A percentile compares a stretch with the other conserved stretches of the same genome.
These are phyloP conservation scores for Rutidosis leptorrhynchoides DNA, from an alignment of 129 eudicot species.

Conservation along the genomic window DNA sequence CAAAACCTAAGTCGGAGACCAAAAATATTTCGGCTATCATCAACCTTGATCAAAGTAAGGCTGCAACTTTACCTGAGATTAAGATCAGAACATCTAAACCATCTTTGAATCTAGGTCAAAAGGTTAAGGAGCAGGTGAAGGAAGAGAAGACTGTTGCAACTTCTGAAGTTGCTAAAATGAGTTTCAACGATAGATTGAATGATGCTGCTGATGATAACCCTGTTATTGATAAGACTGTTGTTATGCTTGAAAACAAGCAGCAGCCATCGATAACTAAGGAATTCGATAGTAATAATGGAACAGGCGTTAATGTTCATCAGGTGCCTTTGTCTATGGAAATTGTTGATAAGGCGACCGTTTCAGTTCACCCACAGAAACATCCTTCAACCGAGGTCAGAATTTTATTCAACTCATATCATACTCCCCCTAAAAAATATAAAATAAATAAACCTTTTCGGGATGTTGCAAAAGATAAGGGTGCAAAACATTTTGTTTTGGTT, in stretches of 20 bases:
- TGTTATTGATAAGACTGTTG: conserved; percentile 73
- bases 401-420: neutral
- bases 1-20: conserved; percentile 51
- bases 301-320: conserved; percentile 33
- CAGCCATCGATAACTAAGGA: conserved; percentile 39
- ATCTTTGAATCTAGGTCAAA: conserved; percentile 35
- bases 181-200: conserved; percentile 19
- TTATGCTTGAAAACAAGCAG: conserved; percentile 70
- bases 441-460: conserved; percentile 4
- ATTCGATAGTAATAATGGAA: conserved; percentile 24
- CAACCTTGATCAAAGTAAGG: conserved; percentile 56
- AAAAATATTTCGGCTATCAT: conserved; percentile 58
- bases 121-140: conserved; percentile 33
- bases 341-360: conserved; percentile 39
- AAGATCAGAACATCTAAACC: conserved; percentile 50
- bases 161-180: conserved; percentile 31
- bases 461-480: conserved; percentile 1
- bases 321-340: conserved; percentile 41
- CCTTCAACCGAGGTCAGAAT: conserved; percentile 44
- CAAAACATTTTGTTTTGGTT: conserved; percentile 15
- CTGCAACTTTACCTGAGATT: conserved; percentile 59
- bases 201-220: conserved; percentile 56
- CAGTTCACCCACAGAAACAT: conserved; percentile 30
- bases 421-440: neutral
- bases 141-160: conserved; percentile 30